Evolutionary conservation across 495 filamentous ascomycete species (phyloP).

Genomic region (Penicillium salamii): DNA sequence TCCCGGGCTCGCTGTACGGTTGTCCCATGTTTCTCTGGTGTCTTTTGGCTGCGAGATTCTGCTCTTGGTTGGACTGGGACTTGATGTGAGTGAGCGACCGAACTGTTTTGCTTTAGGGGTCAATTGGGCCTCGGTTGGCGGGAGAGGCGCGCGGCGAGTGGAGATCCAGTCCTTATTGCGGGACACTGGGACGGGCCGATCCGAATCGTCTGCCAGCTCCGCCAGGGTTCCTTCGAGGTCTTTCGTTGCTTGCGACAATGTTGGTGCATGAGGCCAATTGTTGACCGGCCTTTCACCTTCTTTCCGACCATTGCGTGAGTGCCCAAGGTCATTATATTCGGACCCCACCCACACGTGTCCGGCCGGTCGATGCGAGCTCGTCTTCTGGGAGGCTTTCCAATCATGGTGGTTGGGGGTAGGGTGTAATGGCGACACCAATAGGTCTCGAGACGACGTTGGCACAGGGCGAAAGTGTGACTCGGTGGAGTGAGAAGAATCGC

Average conservation of each 20-base stretch:
- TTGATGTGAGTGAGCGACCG: not conserved
- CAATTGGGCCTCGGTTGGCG: slow-evolving; percentile 25
- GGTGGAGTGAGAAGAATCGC: slow-evolving; percentile 1
- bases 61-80: not conserved
- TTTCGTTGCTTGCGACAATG: slow-evolving; percentile 30
- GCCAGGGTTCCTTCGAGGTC: slow-evolving; percentile 32
- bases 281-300: no score
- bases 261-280: slow-evolving; percentile 18
- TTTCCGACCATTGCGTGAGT: not conserved
- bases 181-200: slow-evolving; percentile 35
- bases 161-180: slow-evolving; percentile 37
- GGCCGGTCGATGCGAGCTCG: not conserved
- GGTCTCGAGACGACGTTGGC: not conserved
- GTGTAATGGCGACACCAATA: not conserved
- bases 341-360: not conserved
- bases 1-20: no score
- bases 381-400: not conserved
- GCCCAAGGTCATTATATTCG: not conserved
- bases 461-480: not conserved
- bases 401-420: not conserved
- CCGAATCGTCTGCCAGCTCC: slow-evolving; percentile 14
- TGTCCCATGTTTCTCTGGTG: no score
- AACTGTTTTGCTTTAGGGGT: not conserved
- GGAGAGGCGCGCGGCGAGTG: slow-evolving; percentile 35
- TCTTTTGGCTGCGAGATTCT: not conserved